phyloP scores from a whole-genome alignment of 345 rosid species.

The Salix viminalis region DNA sequence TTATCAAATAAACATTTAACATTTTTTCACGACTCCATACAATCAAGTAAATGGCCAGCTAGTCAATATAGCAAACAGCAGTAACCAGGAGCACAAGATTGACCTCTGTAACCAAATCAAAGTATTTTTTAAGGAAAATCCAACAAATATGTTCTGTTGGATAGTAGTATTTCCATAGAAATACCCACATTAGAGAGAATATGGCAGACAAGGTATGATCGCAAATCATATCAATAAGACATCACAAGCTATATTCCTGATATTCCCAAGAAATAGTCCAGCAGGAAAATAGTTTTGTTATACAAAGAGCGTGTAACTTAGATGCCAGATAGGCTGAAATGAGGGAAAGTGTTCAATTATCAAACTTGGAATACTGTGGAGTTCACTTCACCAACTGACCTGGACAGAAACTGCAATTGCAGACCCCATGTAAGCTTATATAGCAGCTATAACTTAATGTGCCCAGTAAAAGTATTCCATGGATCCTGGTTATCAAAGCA shows the following conservation, averaged over 20 bases:
- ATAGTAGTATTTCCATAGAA: not conserved
- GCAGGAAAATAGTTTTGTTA: not conserved
- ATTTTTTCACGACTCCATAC: not conserved
- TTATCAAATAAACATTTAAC: constrained; percentile 15
- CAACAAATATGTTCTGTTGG: not conserved
- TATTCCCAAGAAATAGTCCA: not conserved
- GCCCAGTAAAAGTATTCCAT: not conserved
- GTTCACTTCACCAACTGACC: not conserved
- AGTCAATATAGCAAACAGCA: not conserved
- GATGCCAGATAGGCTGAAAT: not conserved
- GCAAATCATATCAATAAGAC: not conserved
- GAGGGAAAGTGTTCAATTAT: not conserved
- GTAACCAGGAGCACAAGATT: not conserved
- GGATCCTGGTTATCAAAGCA: too few relatives aligned
- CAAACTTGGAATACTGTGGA: not conserved
- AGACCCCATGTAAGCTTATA: not conserved
- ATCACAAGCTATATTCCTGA: not conserved
- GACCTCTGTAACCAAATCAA: not conserved
- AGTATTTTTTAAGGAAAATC: not conserved
- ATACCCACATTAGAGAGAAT: not conserved
- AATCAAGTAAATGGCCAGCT: not conserved
- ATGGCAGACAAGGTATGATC: not conserved
- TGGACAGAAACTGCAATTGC: not conserved
- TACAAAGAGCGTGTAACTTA: not conserved
- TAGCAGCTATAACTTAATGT: not conserved